A percentile compares a stretch with the other conserved stretches of the same genome.
phyloP scores from a whole-genome alignment of 2,329 filamentous ascomycete species.

The Arachnomyces sp. region DNA sequence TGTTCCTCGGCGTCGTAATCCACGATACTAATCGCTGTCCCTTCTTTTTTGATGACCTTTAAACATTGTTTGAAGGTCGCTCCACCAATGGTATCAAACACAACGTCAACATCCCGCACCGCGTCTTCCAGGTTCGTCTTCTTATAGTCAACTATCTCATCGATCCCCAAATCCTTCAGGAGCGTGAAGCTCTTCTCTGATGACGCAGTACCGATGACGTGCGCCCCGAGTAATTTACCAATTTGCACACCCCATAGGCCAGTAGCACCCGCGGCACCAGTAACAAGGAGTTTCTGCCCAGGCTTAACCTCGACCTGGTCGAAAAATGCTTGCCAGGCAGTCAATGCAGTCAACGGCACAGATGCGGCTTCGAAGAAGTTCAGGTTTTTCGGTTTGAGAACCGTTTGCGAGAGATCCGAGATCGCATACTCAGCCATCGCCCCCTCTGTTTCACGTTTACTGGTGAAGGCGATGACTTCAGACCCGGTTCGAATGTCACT shows the following conservation, averaged over 20 bases:
- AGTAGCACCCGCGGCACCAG: conserved; percentile 31
- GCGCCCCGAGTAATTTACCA: conserved; percentile 25
- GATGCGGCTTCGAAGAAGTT: conserved; percentile 20
- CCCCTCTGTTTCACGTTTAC: background rate
- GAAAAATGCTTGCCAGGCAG: conserved; percentile 35
- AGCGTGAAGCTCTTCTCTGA: background rate
- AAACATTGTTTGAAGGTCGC: conserved; percentile 26
- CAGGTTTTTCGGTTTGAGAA: background rate
- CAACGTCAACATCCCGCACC: conserved; percentile 25
- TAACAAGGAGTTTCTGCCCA: conserved; percentile 28
- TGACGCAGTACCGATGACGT: conserved; percentile 23
- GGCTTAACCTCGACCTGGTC: conserved; percentile 18
- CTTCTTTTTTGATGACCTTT: conserved; percentile 24
- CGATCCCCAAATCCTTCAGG: conserved; percentile 22
- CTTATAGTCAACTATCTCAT: conserved; percentile 28
- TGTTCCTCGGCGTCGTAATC: background rate
- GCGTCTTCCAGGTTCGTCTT: conserved; percentile 21
- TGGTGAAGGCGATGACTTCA: conserved; percentile 1
- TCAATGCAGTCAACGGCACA: conserved; percentile 31
- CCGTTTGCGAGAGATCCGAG: background rate
- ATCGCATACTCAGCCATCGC: conserved; percentile 1
- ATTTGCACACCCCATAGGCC: conserved; percentile 35
- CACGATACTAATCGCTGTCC: conserved; percentile 27
- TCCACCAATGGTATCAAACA: conserved; percentile 34
- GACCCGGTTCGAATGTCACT: background rate